Conservation (phyloP, 2,329 filamentous ascomycete species). For the Tolypocladium cylindrosporum region DNA sequence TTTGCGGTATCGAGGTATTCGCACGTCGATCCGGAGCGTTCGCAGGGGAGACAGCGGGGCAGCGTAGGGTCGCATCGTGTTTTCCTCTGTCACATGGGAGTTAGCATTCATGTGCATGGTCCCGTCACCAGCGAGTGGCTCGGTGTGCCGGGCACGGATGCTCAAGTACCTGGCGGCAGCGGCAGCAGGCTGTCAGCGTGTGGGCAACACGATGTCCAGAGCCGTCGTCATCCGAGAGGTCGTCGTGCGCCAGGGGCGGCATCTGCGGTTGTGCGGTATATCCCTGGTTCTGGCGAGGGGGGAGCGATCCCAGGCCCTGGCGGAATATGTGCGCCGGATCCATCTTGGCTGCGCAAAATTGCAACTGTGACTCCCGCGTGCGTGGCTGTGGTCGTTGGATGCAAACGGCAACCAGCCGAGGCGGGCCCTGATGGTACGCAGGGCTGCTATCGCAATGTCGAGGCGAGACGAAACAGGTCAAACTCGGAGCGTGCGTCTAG, state of each 20-base stretch:
- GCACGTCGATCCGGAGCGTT: conserved; percentile 81
- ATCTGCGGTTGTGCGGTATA: conserved; percentile 20
- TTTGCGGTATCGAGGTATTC: conserved; percentile 92
- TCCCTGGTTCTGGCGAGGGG: conserved; percentile 24
- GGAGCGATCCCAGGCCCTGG: conserved; percentile 41
- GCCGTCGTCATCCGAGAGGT: conserved; percentile 38
- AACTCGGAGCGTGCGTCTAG: background rate
- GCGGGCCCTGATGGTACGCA: background rate
- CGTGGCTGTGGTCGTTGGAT: background rate
- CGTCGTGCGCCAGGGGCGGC: conserved; percentile 23
- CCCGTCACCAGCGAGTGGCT: background rate
- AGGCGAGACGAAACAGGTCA: background rate
- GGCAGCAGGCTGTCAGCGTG: conserved; percentile 70
- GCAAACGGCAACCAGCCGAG: background rate
- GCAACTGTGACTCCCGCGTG: background rate
- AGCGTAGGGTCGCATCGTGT: conserved; percentile 91
- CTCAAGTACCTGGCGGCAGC: conserved; percentile 59
- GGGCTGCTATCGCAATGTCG: background rate
- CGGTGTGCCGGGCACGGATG: background rate
- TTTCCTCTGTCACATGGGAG: conserved; percentile 56
- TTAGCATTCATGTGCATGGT: background rate
- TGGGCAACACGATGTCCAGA: conserved; percentile 58
- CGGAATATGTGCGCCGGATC: conserved; percentile 50
- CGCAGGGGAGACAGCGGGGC: conserved; percentile 84
- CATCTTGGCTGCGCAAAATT: conserved; percentile 28